Evolutionary conservation across 495 filamentous ascomycete genomes (phyloP), one percentile per base, ranked within the genome.

Genomic region (Choiromyces venosus): DNA sequence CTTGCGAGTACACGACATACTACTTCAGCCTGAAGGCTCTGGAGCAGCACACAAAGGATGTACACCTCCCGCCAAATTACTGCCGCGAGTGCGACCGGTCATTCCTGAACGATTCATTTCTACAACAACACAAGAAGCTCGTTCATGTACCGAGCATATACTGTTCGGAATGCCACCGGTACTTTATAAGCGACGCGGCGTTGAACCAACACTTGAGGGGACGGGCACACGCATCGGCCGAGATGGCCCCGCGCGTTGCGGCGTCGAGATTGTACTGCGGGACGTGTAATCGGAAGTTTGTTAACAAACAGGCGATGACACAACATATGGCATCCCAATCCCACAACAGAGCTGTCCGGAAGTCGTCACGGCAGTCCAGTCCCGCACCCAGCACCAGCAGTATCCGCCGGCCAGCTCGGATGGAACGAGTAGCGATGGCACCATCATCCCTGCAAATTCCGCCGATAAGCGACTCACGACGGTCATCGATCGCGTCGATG

Each of bases 1-100:
- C 52, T 61, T 61, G 52, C 52, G 52, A 61, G 25, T 33, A 61
- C 25, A 61, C 52, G 25, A 61, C 52, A 16, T 61, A 61, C 25
- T 61, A 16, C 52, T 61, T 61, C 52, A 61, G 33, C 25, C 25
- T 18, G 52, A 61, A 61, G 52, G 25, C 25, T 61, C 25, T 61
- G 52, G 52, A 61, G 25, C 52, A 61, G 52, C 52, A 61, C 52
- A 61, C 52, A 6, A 61, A 33, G 52, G 52, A 61, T 61, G 52
- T 61, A 29, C 52, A 61, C 25, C 52, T 61, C 12, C 52, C 52
- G 52, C 52, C 52, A 4, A 61, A 61, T 33, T 61, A 61, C 52
- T 61, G 52, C 12, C 6, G 10, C 25, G n/a, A 61, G 9, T 61
- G 52, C 52, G 52, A 61, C 52, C 52, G 52, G 52, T 29, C n/a